A percentile compares a stretch with the other conserved stretches of the same genome.
phyloP scores from a whole-genome alignment of 225 moss, liverwort and hornwort genomes.

The Physcomitrellopsis africana region DNA sequence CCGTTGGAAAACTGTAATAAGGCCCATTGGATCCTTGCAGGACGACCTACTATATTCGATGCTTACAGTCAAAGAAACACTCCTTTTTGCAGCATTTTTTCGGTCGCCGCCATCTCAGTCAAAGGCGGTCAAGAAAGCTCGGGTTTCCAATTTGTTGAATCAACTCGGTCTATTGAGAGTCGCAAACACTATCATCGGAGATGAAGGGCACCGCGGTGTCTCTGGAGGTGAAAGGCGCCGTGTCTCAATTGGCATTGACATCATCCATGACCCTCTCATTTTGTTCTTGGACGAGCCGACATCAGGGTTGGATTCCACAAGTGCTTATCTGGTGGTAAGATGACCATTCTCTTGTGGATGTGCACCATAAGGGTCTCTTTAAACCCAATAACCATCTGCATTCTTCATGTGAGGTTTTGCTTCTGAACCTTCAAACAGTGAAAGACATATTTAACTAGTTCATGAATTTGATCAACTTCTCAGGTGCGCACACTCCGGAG shows the following conservation, averaged over 20 bases:
- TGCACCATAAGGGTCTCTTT: not conserved
- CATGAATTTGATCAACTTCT: not conserved
- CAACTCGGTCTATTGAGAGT: conserved; percentile 79
- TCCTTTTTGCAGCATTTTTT: conserved; percentile 78
- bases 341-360: not conserved
- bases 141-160: conserved; percentile 68
- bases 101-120: conserved; percentile 62
- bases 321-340: conserved; percentile 72
- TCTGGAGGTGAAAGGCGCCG: conserved; percentile 87
- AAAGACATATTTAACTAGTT: not conserved
- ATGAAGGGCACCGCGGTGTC: conserved; percentile 81
- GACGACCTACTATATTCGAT: conserved; percentile 94
- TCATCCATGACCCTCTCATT: conserved; percentile 84
- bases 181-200: conserved; percentile 81
- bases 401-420: too few relatives aligned
- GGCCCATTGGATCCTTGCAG: conserved; percentile 29
- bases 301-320: conserved; percentile 83
- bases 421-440: too few relatives aligned
- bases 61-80: conserved; percentile 96
- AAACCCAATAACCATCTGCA: not conserved
- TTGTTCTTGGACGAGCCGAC: conserved; percentile 94
- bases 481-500: conserved; percentile 67
- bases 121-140: conserved; percentile 52
- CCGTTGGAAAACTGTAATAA: not conserved
- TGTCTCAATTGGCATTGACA: conserved; percentile 88